These are phyloP conservation scores for Chaetomium cochliodes DNA, from an alignment of 495 filamentous ascomycete species.

Conservation along the genomic window DNA sequence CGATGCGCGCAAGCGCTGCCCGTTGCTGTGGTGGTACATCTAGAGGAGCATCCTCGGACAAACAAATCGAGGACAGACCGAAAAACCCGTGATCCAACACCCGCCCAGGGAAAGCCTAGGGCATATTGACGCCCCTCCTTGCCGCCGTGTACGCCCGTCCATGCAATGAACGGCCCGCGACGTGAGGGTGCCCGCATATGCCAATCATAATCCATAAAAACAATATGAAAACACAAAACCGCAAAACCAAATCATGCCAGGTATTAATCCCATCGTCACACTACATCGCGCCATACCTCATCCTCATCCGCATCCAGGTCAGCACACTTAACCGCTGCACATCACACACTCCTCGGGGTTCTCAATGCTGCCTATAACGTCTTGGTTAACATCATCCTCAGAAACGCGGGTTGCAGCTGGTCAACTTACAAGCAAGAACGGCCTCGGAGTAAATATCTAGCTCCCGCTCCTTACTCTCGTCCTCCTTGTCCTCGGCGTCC, in stretches of 20 bases:
- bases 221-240: conserved; percentile 8
- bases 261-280: conserved; percentile 19
- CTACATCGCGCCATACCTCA: conserved; percentile 18
- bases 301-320: not conserved
- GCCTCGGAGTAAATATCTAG: conserved; percentile 90
- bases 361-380: conserved; percentile 68
- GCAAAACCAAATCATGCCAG: conserved; percentile 10
- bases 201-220: conserved; percentile 6
- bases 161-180: conserved; percentile 3
- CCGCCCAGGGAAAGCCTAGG: conserved; percentile 3
- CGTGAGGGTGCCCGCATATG: conserved; percentile 12
- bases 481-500: conserved; percentile 57
- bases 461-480: conserved; percentile 67
- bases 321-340: conserved; percentile 70
- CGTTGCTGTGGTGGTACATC: conserved; percentile 17
- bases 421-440: conserved; percentile 74
- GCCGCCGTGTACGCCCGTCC: conserved; percentile 12
- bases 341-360: conserved; percentile 86
- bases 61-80: not conserved
- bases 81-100: conserved; percentile 16
- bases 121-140: not conserved
- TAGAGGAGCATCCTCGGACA: conserved; percentile 2
- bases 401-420: not conserved
- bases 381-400: conserved; percentile 29
- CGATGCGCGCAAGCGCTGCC: conserved; percentile 7